Conservation (phyloP, 148 eudicot species). For the Vaccinium vitisidaea region DNA sequence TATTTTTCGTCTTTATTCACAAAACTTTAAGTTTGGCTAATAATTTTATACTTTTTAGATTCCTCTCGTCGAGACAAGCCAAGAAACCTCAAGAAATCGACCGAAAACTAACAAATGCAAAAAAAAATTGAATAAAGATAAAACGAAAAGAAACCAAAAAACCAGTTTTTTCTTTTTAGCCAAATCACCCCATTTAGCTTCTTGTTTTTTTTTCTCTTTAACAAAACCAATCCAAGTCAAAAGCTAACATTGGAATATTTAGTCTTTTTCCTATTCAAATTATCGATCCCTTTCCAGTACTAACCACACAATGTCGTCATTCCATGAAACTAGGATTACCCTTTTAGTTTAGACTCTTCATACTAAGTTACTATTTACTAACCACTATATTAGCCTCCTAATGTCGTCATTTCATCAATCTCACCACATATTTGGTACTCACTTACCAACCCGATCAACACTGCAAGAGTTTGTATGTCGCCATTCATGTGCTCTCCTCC, state of each 20-base stretch:
- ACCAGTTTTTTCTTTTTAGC: neutral
- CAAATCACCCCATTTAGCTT: too few species aligned
- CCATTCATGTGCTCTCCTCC: neutral
- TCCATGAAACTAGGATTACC: neutral
- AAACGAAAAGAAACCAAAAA: too few species aligned
- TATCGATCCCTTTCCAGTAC: neutral
- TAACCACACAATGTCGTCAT: neutral
- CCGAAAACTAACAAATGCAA: too few species aligned
- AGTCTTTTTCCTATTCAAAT: neutral
- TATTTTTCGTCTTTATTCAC: too few species aligned
- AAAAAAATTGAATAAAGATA: too few species aligned
- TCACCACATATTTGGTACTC: neutral
- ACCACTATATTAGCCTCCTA: neutral
- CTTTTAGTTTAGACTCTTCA: neutral
- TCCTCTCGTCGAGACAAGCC: too few species aligned
- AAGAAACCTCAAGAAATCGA: too few species aligned
- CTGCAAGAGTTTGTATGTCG: neutral
- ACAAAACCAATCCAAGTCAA: neutral
- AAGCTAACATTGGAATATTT: neutral
- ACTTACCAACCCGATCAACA: neutral
- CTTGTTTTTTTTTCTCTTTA: neutral
- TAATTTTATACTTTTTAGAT: too few species aligned
- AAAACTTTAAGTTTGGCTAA: too few species aligned
- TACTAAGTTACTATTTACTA: too few species aligned
- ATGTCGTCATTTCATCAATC: neutral